Evolutionary conservation across 192 early-diverging fungal species (phyloP), one percentile per base, ranked within the genome.

Genomic region (Helicostylum pulchrum): DNA sequence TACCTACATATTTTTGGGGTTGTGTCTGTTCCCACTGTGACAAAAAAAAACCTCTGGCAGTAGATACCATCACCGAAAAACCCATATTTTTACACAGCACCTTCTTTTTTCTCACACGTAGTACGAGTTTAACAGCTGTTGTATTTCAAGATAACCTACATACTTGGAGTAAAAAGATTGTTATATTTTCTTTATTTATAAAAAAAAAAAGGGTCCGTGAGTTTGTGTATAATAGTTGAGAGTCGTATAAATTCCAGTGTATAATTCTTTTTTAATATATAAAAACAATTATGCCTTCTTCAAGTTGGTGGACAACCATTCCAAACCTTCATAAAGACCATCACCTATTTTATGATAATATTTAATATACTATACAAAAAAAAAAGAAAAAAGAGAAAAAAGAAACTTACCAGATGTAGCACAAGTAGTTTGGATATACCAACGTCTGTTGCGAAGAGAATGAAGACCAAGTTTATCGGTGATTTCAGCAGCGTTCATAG

Each of bases 281-380:
- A 58, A 44, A 44, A 20, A 39, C 5, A 21, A 17, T 44, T 39
- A 58, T 58, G 20, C 53, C 62, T 70, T 68, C 75, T 82, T 85
- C 77, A 85, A 75, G 71, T 85, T 87, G 72, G 70, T 85, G 67
- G 85, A 89, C 72, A 96, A 83, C 95, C 95, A 97, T 70, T 95
- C 94, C 64, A 97, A 83, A 72, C 95, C 96, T 78, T 99, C 95
- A 80, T 94, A 96, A 57, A 99, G 88, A 74, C 96, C 96, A 74
- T 99, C 94, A 67, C 96, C 95, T 68, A 26, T 26, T 26, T n/a
- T 26, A 26, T 2, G 26, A 26, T 26, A 61, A n/a, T 39, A 39
- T 39, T 39, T 39, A 39, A 0, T 39, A 39, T 39, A 39, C 9
- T 39, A 39, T 9, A 39, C 6, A 5, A 6, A 39, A 9, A 51